Conservation (phyloP, 441 rosid species). For the Pelargonium cotyledonis region DNA sequence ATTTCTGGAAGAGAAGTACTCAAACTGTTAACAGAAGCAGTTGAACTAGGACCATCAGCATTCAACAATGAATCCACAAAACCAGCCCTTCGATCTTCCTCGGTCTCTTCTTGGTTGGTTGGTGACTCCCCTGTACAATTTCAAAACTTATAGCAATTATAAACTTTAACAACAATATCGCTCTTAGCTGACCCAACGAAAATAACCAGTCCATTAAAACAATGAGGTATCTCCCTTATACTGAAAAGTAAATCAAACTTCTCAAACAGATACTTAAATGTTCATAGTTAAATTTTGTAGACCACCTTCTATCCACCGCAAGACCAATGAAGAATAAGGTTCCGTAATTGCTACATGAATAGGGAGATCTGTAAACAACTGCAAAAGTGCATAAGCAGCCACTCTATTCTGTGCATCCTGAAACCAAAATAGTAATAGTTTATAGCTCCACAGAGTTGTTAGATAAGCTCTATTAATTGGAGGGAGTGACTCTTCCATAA, state of each 20-base stretch:
- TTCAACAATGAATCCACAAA: constrained; percentile 70
- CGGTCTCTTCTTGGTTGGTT: constrained; percentile 37
- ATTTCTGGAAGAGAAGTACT: constrained; percentile 29
- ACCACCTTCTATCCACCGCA: constrained; percentile 77
- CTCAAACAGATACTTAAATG: background rate
- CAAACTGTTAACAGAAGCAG: constrained; percentile 20
- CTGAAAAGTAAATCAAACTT: background rate
- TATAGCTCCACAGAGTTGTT: background rate
- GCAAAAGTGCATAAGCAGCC: constrained; percentile 77
- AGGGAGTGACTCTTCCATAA: background rate
- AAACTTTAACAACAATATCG: constrained; percentile 11
- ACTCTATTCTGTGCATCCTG: constrained; percentile 92
- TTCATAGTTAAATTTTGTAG: constrained; percentile 11
- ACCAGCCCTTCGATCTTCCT: constrained; percentile 64
- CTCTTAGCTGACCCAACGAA: background rate
- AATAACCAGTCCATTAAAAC: background rate
- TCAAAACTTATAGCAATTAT: constrained; percentile 17
- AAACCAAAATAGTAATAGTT: constrained; percentile 13
- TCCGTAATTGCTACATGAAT: constrained; percentile 59
- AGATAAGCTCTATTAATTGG: background rate
- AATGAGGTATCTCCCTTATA: background rate
- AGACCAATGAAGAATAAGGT: constrained; percentile 67
- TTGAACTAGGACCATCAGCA: constrained; percentile 33
- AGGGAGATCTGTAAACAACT: constrained; percentile 72
- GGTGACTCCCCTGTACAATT: constrained; percentile 45